Evolutionary conservation across 2,329 filamentous ascomycete species (phyloP).

Genomic region (Aspergillus sp.): DNA sequence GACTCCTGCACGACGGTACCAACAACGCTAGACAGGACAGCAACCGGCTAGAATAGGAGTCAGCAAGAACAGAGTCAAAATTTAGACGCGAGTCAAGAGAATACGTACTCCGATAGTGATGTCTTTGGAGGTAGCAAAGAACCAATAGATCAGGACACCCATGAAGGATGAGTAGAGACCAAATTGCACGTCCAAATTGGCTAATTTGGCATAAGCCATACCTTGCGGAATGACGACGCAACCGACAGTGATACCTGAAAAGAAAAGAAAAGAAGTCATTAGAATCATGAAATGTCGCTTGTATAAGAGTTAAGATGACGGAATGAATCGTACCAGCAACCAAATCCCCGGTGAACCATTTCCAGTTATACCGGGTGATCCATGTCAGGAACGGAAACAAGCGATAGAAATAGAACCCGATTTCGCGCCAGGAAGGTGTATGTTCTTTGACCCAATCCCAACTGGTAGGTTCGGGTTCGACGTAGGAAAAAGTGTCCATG

Average conservation of each 20-base stretch:
- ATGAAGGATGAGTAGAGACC: constrained; percentile 95
- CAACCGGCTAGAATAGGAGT: constrained; percentile 60
- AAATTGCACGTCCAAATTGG: constrained; percentile 69
- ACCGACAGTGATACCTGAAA: constrained; percentile 58
- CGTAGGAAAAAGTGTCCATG: constrained; percentile 69
- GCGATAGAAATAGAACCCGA: constrained; percentile 55
- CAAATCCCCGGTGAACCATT: constrained; percentile 83
- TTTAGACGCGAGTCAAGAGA: too few species aligned
- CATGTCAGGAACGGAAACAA: constrained; percentile 86
- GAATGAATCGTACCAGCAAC: constrained; percentile 59
- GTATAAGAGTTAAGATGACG: background rate
- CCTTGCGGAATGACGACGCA: constrained; percentile 87
- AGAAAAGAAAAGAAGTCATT: background rate
- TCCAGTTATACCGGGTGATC: constrained; percentile 78
- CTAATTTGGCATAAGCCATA: constrained; percentile 88
- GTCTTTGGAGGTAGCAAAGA: constrained; percentile 96
- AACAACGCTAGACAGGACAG: constrained; percentile 86
- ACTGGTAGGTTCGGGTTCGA: constrained; percentile 71
- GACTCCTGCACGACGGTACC: constrained; percentile 70
- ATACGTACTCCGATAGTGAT: constrained; percentile 82
- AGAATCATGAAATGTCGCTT: too few species aligned
- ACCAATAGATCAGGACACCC: constrained; percentile 91
- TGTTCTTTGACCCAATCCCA: constrained; percentile 62
- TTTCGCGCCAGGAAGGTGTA: constrained; percentile 50
- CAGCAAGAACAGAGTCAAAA: too few species aligned